phyloP scores from a whole-genome alignment of 2,329 filamentous ascomycete genomes.

The Botrytis hyacinthi region DNA sequence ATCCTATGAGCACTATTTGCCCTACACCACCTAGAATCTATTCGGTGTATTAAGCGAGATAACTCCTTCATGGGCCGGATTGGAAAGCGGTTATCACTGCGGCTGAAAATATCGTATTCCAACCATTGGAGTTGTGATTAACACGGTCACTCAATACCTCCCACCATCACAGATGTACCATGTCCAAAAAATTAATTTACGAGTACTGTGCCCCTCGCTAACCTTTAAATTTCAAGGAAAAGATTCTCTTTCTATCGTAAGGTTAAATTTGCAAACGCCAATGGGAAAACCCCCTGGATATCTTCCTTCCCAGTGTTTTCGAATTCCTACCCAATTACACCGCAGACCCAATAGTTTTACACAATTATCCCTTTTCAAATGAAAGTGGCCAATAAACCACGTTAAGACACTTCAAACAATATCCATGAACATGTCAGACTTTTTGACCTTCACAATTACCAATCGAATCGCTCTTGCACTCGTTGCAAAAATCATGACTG shows the following conservation, averaged over 20 bases:
- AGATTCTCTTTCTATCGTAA: neutral
- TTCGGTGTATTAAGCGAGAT: neutral
- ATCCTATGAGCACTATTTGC: neutral
- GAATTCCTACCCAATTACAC: neutral
- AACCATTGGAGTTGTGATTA: neutral
- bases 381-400: neutral
- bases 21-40: neutral
- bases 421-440: neutral
- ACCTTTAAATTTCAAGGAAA: neutral
- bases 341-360: slow-evolving; percentile 10
- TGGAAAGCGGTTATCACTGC: neutral
- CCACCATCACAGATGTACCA: neutral
- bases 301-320: neutral
- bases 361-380: neutral
- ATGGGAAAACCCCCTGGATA: neutral
- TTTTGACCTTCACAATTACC: neutral
- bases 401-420: slow-evolving; percentile 1
- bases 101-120: neutral
- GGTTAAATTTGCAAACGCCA: slow-evolving; percentile 1
- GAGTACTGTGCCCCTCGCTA: neutral
- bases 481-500: slow-evolving; percentile 26
- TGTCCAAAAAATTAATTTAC: neutral
- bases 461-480: slow-evolving; percentile 19
- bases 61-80: neutral
- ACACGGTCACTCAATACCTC: neutral